Base-by-base conservation (phyloP, 129 eudicot genomes). In the Centrapalus pauciflorus region DNA sequence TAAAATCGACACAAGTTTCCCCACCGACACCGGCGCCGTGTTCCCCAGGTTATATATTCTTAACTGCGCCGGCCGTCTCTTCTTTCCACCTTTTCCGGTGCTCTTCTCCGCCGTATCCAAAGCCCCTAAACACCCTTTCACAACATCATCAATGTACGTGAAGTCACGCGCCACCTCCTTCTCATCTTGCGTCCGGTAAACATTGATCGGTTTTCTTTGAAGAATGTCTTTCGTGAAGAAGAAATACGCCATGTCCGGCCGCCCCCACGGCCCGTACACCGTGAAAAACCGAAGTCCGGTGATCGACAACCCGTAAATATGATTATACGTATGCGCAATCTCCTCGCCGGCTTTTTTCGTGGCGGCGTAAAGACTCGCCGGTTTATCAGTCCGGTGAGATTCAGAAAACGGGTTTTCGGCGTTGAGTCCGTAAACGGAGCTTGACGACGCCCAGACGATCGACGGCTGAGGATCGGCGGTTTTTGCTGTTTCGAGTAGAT, bases 151-250 rank as follows among this genome's bases (percentile, higher is more conserved):
- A 2, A 87, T 81, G 52, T 76, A 87, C 57, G 95, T 87, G 71
- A 87, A 87, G 66, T 87, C 95, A 81, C 95, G 95, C 79, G 95
- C 95, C 66, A 87, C 90, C 69, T 84, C 90, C 9, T 81, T 73
- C 1, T 73, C 84, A 8, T 79, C 88, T 6, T 76, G 79, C 2
- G 88, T 79, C 49, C 61, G 76, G 82, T 87, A 87, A 3, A 87
- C 50, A 5, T 65, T 77, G 0, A 87, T 84, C 1, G 82, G 23
- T 52, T 81, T 87, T 0, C 86, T 81, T 25, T 81, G 84, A 0
- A 87, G 52, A 7, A 87, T 84, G 48, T 84, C 88, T 59, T 87
- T 87, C 0, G 90, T 87, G 66, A 87, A 87, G 61, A 87, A 84
- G 65, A 81, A 87, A 50, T 87, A 87, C 2, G 95, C 95, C 95